phyloP scores from a whole-genome alignment of 192 early-diverging fungal species.

The Piromyces sp. region DNA sequence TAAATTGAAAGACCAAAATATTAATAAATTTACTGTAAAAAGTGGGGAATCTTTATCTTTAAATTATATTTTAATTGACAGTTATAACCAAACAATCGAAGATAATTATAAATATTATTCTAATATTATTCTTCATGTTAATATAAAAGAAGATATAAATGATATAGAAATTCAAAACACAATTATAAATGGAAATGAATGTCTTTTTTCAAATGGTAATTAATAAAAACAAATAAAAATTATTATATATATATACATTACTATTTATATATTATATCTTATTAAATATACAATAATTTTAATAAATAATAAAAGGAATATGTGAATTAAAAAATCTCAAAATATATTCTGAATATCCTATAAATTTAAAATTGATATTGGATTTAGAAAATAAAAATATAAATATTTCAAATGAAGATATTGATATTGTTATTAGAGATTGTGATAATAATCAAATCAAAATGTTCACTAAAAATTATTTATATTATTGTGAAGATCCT shows the following conservation, averaged over 20 bases:
- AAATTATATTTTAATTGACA: neutral
- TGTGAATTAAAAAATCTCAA: neutral
- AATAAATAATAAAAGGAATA: neutral
- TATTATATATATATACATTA: no score
- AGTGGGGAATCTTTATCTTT: neutral
- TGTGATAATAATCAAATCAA: neutral
- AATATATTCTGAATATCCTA: neutral
- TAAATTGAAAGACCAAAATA: neutral
- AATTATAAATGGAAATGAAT: neutral
- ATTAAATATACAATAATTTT: no score
- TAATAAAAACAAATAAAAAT: no score
- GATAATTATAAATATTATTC: neutral
- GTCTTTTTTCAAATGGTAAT: no score
- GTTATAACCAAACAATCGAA: neutral
- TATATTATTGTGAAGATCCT: neutral
- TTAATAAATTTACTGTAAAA: neutral
- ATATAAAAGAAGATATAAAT: neutral
- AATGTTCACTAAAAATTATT: neutral
- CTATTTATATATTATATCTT: no score
- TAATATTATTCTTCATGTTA: neutral
- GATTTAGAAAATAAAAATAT: neutral
- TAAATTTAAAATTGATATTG: neutral
- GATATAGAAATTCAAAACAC: neutral
- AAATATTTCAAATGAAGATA: neutral
- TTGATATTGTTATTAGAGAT: neutral